Evolutionary conservation across 2,329 filamentous ascomycete genomes (phyloP), one percentile per base, ranked within the genome.

Genomic region (Xylariaceae sp.): DNA sequence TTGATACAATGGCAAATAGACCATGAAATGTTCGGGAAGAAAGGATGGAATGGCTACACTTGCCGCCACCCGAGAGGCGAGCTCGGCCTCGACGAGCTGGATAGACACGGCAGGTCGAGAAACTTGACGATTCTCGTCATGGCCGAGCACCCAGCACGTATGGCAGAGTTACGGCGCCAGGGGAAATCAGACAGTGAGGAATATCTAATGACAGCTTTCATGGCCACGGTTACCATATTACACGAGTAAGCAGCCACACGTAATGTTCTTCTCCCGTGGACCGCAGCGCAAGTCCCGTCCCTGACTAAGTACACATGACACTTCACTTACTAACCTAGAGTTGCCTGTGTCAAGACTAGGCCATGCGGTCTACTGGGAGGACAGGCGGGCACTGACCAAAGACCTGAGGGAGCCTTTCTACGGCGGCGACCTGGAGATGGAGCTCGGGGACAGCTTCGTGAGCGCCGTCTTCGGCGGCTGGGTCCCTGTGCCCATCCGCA

Each of bases 391-490:
- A 5, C 44, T 57, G 4, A 54, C 52, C 12, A 40, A 40, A 17
- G 44, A 48, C 15, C 35, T 59, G 28, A 49, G 49, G 2, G 60
- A 62, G 44, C 60, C 60, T 1, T 63, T 55, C 45, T 63, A 61
- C 38, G 60, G 59, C 6, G 53, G 45, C 3, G 60, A 62, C 29
- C 47, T 62, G 6, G 58, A 62, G 37, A 63, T 62, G 57, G 60
- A 62, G 36, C 51, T 62, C 6, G 59, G 60, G 16, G 56, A 61
- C 35, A 61, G 56, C 46, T 61, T 62, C 43, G 38, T 63, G n/a
- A 53, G 56, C 9, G 49, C 52, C n/a, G 46, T 61, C 2, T 63
- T 62, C 38, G 55, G 59, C 6, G 59, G 58, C 8, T 62, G 58
- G 57, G 31, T 54, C 4, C 60, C 59, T 0, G 52, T 60, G 4